Evolutionary conservation across 2,329 filamentous ascomycete species (phyloP).

Genomic region (Colletotrichum sp.): DNA sequence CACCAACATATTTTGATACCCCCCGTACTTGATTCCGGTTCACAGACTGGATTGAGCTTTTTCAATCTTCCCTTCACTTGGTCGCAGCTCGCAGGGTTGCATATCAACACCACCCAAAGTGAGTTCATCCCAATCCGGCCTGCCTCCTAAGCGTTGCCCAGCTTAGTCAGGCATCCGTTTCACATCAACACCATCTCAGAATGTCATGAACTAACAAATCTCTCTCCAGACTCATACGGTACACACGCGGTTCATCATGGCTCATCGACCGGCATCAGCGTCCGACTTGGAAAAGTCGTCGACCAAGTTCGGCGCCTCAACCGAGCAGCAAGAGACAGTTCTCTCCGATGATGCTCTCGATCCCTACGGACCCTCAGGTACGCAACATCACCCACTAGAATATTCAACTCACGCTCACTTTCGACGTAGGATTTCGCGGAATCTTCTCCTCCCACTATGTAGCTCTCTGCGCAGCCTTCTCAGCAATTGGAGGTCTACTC

Average conservation of each 20-base stretch:
- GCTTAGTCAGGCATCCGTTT: conserved; percentile 2
- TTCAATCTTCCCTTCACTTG: neutral
- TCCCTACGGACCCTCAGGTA: conserved; percentile 29
- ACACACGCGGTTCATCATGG: neutral
- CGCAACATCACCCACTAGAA: too few relatives aligned
- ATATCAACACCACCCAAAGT: neutral
- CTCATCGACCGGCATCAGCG: conserved; percentile 16
- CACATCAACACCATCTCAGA: neutral
- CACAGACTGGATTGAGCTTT: neutral
- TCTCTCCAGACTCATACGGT: rapidly evolving
- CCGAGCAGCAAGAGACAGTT: conserved; percentile 27
- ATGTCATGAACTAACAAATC: neutral
- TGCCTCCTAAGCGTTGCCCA: neutral
- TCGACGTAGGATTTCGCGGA: conserved; percentile 30
- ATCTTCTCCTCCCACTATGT: conserved; percentile 37
- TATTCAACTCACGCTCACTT: neutral
- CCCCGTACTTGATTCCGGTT: neutral
- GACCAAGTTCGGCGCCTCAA: conserved; percentile 16
- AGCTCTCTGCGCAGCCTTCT: conserved; percentile 29
- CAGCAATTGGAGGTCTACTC: conserved; percentile 30
- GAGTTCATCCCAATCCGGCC: neutral
- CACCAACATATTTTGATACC: neutral
- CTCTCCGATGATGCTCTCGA: conserved; percentile 22
- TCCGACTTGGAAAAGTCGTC: conserved; percentile 23
- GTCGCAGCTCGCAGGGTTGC: neutral